These are phyloP conservation scores for Penicillium malachiteum DNA, from an alignment of 495 filamentous ascomycete species.

Conservation along the genomic window DNA sequence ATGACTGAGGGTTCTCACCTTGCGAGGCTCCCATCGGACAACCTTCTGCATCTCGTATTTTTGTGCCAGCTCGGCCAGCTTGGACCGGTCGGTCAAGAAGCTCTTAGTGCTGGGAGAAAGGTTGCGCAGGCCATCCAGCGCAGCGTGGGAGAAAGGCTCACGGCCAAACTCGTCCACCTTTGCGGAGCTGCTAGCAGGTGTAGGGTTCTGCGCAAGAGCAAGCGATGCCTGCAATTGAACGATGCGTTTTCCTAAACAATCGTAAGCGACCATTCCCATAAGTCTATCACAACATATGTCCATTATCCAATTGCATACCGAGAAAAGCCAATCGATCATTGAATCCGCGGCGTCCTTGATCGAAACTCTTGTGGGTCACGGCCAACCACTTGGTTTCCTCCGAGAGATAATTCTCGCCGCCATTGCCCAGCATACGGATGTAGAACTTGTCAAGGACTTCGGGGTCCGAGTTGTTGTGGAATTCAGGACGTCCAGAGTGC, in stretches of 20 bases:
- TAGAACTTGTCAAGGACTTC: constrained; percentile 72
- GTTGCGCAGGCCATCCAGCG: constrained; percentile 68
- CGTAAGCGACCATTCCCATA: not conserved
- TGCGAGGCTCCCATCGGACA: constrained; percentile 81
- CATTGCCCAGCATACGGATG: constrained; percentile 63
- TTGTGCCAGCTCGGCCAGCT: constrained; percentile 63
- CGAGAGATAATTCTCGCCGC: constrained; percentile 68
- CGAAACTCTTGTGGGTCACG: constrained; percentile 97
- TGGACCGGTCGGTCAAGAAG: constrained; percentile 53
- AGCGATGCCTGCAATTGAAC: constrained; percentile 75
- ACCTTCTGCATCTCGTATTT: constrained; percentile 70
- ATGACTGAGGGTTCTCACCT: constrained; percentile 44
- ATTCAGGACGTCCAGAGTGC: constrained; percentile 51
- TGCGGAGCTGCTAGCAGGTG: constrained; percentile 13
- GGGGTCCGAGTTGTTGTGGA: constrained; percentile 72
- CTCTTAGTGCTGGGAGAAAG: constrained; percentile 57
- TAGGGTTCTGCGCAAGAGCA: constrained; percentile 57
- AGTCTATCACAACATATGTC: not conserved
- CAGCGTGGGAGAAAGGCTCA: constrained; percentile 68
- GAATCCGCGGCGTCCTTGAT: constrained; percentile 88
- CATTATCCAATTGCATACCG: constrained; percentile 53
- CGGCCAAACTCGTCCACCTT: constrained; percentile 47
- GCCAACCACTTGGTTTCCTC: constrained; percentile 97
- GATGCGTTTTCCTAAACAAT: constrained; percentile 69
- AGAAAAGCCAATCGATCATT: constrained; percentile 91